These are phyloP conservation scores for Phytophthora macrochlamydospora DNA, from an alignment of 352 stramenopile species.

Conservation along the genomic window DNA sequence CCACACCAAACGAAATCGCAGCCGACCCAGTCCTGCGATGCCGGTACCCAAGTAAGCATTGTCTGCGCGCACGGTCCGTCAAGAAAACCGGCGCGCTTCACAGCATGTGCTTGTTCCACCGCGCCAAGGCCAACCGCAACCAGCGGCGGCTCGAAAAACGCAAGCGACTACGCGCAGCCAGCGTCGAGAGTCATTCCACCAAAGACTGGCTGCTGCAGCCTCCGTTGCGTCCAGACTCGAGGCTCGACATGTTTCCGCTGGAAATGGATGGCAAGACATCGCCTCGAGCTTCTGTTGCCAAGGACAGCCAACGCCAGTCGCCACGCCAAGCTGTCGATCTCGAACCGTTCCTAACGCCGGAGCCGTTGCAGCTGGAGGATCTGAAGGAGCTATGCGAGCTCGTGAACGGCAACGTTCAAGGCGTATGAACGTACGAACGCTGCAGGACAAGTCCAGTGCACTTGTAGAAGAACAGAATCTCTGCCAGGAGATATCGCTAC, in stretches of 20 bases:
- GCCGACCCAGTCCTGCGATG: conserved; percentile 42
- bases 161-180: conserved; percentile 31
- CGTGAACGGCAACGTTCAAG: conserved; percentile 16
- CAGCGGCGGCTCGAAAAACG: conserved; percentile 55
- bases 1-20: conserved; percentile 43
- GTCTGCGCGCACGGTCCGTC: conserved; percentile 49
- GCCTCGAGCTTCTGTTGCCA: neutral
- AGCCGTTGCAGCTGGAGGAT: conserved; percentile 41
- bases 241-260: conserved; percentile 6
- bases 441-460: no score
- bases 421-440: no score
- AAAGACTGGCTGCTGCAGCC: conserved; percentile 6
- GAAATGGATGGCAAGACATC: no score
- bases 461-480: no score
- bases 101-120: conserved; percentile 64
- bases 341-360: conserved; percentile 41
- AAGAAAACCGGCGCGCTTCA: conserved; percentile 70
- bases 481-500: no score
- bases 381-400: conserved; percentile 45
- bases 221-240: neutral
- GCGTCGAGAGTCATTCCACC: conserved; percentile 2
- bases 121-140: conserved; percentile 60
- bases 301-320: conserved; percentile 14
- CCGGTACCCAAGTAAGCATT: conserved; percentile 60
- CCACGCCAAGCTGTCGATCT: conserved; percentile 31